Conservation (phyloP, 2,329 filamentous ascomycete species). For the Ramichloridium luteum region DNA sequence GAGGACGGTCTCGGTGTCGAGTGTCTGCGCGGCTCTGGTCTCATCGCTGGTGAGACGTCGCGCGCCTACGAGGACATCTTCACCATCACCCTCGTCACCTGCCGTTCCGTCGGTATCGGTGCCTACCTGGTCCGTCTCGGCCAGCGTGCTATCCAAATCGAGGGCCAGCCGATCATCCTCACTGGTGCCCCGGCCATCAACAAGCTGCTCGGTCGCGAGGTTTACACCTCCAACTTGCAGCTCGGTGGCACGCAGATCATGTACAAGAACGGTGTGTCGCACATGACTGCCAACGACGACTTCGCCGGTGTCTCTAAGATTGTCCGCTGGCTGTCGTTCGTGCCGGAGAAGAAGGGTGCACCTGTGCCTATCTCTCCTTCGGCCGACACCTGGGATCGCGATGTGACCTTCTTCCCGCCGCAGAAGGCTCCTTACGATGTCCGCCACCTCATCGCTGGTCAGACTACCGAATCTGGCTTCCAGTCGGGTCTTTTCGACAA, state of each 20-base stretch:
- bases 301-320: constrained; percentile 97
- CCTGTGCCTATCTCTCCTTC: constrained; percentile 86
- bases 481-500: constrained; percentile 88
- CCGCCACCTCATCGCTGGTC: constrained; percentile 82
- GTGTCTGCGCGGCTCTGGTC: constrained; percentile 89
- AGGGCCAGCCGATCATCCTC: constrained; percentile 96
- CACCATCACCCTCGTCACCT: constrained; percentile 93
- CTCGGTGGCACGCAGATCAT: constrained; percentile 99
- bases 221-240: constrained; percentile 98
- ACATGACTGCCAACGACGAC: constrained; percentile 96
- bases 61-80: constrained; percentile 98
- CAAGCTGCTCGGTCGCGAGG: constrained; percentile 93
- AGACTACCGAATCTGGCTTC: constrained; percentile 75
- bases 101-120: constrained; percentile 97
- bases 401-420: constrained; percentile 68
- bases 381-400: constrained; percentile 82
- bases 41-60: constrained; percentile 95
- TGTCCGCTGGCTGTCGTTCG: constrained; percentile 93
- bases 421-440: constrained; percentile 84
- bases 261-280: constrained; percentile 99
- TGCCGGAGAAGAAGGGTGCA: constrained; percentile 87
- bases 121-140: constrained; percentile 96
- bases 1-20: constrained; percentile 97
- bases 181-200: constrained; percentile 96
- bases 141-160: constrained; percentile 96